Conservation (phyloP, 1,284 basidiomycete species). For the Marasmius fiardii region DNA sequence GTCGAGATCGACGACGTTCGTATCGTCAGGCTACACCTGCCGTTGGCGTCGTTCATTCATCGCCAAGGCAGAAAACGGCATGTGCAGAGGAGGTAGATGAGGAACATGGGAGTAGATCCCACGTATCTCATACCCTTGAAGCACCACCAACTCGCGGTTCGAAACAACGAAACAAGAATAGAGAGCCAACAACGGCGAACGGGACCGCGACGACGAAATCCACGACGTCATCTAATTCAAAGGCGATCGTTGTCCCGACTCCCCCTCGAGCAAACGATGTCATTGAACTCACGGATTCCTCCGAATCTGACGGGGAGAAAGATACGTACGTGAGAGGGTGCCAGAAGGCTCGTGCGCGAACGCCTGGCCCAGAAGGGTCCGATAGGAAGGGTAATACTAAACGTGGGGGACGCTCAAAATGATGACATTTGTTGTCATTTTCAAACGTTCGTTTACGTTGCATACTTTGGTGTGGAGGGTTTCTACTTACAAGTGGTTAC, state of each 20-base stretch:
- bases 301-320: neutral
- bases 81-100: too few species aligned
- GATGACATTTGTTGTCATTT: neutral
- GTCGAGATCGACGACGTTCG: neutral
- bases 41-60: neutral
- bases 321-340: neutral
- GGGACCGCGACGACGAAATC: too few species aligned
- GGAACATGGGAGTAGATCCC: too few species aligned
- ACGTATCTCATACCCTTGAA: too few species aligned
- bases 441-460: too few species aligned
- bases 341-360: neutral
- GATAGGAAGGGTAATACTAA: neutral
- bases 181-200: neutral
- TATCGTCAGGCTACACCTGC: neutral
- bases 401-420: neutral
- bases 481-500: too few species aligned
- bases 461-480: too few species aligned
- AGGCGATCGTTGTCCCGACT: neutral
- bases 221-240: neutral
- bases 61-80: neutral
- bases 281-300: constrained; percentile 1
- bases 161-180: neutral
- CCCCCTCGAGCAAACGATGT: neutral
- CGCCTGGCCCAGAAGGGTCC: neutral
- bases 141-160: too few species aligned